phyloP scores from a whole-genome alignment of 2,329 filamentous ascomycete species.

The Beauveria rudraprayagi region DNA sequence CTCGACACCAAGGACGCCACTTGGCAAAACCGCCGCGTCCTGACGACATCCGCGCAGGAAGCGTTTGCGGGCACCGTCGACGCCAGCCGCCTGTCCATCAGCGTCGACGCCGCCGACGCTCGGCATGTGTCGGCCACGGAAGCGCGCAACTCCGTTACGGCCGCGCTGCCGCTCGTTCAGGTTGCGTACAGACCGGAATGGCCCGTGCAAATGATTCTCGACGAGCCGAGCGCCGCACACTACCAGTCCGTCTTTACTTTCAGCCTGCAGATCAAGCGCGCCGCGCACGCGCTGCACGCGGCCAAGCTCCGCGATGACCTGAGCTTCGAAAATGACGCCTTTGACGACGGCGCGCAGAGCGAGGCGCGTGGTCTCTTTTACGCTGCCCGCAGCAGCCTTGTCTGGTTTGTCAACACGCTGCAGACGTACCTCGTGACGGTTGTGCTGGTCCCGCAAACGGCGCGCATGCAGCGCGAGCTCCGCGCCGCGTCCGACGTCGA shows the following conservation, averaged over 20 bases:
- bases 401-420: conserved; percentile 65
- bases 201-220: conserved; percentile 65
- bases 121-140: conserved; percentile 35
- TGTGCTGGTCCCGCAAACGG: conserved; percentile 51
- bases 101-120: conserved; percentile 32
- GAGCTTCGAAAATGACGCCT: neutral
- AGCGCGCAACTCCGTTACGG: conserved; percentile 47
- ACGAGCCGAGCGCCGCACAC: conserved; percentile 49
- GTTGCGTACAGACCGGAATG: conserved; percentile 61
- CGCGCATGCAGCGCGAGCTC: conserved; percentile 46
- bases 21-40: conserved; percentile 76
- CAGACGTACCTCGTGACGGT: conserved; percentile 64
- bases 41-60: conserved; percentile 70
- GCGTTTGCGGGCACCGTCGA: conserved; percentile 57
- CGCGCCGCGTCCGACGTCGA: conserved; percentile 59
- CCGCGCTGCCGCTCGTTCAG: conserved; percentile 51
- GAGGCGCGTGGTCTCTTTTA: conserved; percentile 33
- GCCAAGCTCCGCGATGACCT: conserved; percentile 35
- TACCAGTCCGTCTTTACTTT: conserved; percentile 71
- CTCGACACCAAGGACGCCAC: conserved; percentile 51
- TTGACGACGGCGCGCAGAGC: conserved; percentile 25
- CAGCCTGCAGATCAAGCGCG: conserved; percentile 68
- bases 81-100: conserved; percentile 53
- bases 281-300: conserved; percentile 57
- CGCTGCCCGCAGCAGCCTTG: conserved; percentile 53